Percentiles rank a stretch among this genome's conserved stretches.
Evolutionary conservation across 257 asterid species (phyloP).

Genomic region (Paraleonurus japonicus): DNA sequence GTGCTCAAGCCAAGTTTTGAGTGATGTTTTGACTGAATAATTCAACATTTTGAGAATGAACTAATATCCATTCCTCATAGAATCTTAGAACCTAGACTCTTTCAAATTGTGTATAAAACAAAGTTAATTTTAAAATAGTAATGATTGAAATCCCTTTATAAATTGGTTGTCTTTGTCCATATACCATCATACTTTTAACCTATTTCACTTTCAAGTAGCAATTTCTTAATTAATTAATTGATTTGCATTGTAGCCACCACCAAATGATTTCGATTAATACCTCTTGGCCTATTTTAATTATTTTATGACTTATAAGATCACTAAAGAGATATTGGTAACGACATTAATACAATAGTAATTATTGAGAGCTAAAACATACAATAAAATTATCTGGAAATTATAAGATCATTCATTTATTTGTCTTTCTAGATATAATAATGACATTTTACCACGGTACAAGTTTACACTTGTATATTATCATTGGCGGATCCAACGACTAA

Average conservation of each 20-base stretch:
- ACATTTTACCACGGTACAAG: too few relatives aligned
- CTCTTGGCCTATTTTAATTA: conserved; percentile 13
- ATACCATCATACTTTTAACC: not conserved
- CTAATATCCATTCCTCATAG: not conserved
- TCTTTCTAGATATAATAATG: too few relatives aligned
- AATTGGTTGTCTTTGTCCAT: not conserved
- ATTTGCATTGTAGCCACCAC: conserved; percentile 19
- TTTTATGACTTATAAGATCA: conserved; percentile 3
- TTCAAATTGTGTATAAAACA: not conserved
- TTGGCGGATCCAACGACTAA: too few relatives aligned
- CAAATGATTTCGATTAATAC: not conserved
- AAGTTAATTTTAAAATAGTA: not conserved
- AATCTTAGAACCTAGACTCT: not conserved
- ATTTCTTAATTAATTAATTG: conserved; percentile 6
- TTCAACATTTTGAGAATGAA: not conserved
- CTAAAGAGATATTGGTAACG: too few relatives aligned
- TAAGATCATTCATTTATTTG: too few relatives aligned
- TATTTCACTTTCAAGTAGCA: conserved; percentile 10
- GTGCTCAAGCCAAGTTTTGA: too few relatives aligned
- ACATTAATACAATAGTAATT: too few relatives aligned
- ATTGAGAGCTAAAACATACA: too few relatives aligned
- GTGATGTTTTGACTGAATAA: not conserved
- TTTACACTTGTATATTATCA: too few relatives aligned
- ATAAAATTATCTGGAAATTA: too few relatives aligned
- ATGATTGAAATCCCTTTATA: conserved; percentile 7